Evolutionary conservation across 2,329 filamentous ascomycete genomes (phyloP).

Genomic region (Colletotrichum trifolii): DNA sequence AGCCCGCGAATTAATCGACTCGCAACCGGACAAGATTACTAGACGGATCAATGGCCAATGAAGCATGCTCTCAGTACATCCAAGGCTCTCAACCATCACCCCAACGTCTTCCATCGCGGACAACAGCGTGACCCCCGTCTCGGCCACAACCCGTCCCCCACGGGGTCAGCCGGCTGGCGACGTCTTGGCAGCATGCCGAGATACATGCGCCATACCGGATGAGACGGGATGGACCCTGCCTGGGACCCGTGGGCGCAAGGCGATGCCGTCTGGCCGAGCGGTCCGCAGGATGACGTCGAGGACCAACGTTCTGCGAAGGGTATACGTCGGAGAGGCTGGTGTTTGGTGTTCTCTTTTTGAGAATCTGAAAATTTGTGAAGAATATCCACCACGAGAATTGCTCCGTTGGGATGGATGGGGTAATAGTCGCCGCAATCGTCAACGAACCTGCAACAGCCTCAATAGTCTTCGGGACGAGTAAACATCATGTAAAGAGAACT

Average conservation of each 20-base stretch:
- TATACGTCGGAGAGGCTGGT: neutral
- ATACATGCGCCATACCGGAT: neutral
- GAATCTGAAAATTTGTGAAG: neutral
- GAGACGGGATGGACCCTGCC: slow-evolving; percentile 4
- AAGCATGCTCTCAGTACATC: no score
- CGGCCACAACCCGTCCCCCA: slow-evolving; percentile 2
- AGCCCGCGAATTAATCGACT: neutral
- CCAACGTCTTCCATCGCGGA: neutral
- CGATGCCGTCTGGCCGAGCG: neutral
- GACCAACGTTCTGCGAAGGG: neutral
- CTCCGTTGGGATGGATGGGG: no score
- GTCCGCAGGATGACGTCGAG: neutral
- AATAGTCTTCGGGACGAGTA: neutral
- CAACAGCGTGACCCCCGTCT: neutral
- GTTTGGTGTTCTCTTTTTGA: neutral
- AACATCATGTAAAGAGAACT: neutral
- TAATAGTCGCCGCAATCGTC: neutral
- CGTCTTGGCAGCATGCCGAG: neutral
- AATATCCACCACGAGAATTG: no score
- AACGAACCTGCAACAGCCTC: neutral
- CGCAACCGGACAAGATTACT: no score
- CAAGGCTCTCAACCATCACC: no score
- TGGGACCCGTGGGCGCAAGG: neutral
- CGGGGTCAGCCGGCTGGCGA: neutral
- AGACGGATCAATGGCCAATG: no score